A percentile compares a stretch with the other conserved stretches of the same genome.
phyloP scores from a whole-genome alignment of 345 rosid genomes.

The Physaria fendleri region DNA sequence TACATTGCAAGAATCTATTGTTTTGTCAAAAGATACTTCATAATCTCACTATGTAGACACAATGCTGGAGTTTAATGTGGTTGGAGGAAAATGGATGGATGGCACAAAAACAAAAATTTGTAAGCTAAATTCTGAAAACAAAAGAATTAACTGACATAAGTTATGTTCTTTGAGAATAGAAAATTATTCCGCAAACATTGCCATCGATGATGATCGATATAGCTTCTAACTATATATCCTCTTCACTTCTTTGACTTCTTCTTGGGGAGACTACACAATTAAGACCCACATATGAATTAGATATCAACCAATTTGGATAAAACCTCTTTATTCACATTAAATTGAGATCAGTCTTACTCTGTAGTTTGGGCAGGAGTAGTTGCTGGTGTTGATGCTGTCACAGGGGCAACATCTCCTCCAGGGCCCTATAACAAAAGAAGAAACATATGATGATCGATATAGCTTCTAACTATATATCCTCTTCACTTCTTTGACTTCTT shows the following conservation, averaged over 20 bases:
- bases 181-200: slow-evolving; percentile 18
- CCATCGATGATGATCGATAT: slow-evolving; percentile 6
- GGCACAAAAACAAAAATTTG: too few relatives aligned
- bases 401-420: slow-evolving; percentile 28
- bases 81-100: too few relatives aligned
- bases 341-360: slow-evolving; percentile 9
- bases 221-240: slow-evolving; percentile 9
- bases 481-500: slow-evolving; percentile 35
- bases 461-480: slow-evolving; percentile 9
- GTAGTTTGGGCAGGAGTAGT: slow-evolving; percentile 3
- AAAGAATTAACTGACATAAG: too few relatives aligned
- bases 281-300: not conserved
- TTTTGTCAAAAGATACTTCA: too few relatives aligned
- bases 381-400: slow-evolving; percentile 15
- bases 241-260: slow-evolving; percentile 35
- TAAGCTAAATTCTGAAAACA: too few relatives aligned
- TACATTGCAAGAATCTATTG: too few relatives aligned
- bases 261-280: slow-evolving; percentile 20
- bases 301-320: not conserved
- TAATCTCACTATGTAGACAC: too few relatives aligned
- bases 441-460: not conserved
- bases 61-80: too few relatives aligned
- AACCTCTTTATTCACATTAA: not conserved
- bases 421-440: slow-evolving; percentile 13
- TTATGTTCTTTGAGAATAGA: slow-evolving; percentile 8